These are phyloP conservation scores for Aechmea fasciata DNA, from an alignment of 176 grass and related monocot species.

Conservation along the genomic window DNA sequence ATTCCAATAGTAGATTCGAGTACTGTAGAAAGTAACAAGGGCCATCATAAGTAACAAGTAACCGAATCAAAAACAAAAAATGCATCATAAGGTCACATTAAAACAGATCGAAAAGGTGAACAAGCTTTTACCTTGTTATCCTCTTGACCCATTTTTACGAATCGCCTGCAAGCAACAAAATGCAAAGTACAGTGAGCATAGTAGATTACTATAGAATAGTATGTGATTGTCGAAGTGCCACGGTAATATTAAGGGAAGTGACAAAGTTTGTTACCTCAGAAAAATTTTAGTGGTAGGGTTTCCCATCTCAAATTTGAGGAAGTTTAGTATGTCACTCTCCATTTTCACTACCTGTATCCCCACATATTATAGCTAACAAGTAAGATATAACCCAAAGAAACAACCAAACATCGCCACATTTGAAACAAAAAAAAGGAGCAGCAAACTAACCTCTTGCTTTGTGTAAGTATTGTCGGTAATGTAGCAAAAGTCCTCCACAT, in stretches of 20 bases:
- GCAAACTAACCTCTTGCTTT: constrained; percentile 44
- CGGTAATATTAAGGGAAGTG: too few species aligned
- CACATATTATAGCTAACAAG: constrained; percentile 6
- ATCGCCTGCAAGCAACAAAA: constrained; percentile 40
- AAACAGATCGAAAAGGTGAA: not conserved
- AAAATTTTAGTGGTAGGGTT: constrained; percentile 86
- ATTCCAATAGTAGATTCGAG: constrained; percentile 46
- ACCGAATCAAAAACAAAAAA: constrained; percentile 14
- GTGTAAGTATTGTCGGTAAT: constrained; percentile 61
- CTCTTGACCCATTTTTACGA: constrained; percentile 38
- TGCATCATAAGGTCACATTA: not conserved
- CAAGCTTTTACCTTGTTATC: constrained; percentile 40
- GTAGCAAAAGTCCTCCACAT: constrained; percentile 63
- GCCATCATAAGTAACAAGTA: constrained; percentile 7
- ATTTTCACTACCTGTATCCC: constrained; percentile 51
- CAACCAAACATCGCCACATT: not conserved
- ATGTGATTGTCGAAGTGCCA: too few species aligned
- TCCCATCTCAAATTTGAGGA: constrained; percentile 79
- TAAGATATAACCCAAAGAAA: not conserved
- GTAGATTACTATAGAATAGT: not conserved
- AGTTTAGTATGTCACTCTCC: constrained; percentile 80
- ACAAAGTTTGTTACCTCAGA: constrained; percentile 29
- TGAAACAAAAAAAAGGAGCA: not conserved
- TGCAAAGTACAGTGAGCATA: not conserved
- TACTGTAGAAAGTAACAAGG: constrained; percentile 20